A percentile compares a stretch with the other conserved stretches of the same genome.
Conservation (phyloP, 2,329 filamentous ascomycete genomes). For the Pezicula neosporulosa region DNA sequence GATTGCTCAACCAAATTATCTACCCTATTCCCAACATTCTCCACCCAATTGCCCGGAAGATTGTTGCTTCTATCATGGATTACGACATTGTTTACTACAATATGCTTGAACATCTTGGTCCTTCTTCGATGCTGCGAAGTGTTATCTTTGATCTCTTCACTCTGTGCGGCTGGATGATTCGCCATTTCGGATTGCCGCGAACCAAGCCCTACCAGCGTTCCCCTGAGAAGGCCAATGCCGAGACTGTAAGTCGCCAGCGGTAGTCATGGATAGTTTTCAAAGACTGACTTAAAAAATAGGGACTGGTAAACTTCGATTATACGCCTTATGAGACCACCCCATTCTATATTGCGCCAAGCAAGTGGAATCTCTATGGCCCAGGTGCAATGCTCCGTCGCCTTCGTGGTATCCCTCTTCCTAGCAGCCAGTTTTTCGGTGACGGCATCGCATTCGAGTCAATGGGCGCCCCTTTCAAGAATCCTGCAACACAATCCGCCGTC, state of each 20-base stretch:
- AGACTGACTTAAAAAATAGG: neutral
- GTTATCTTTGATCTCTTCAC: conserved; percentile 4
- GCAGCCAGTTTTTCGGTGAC: conserved; percentile 2
- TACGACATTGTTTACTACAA: conserved; percentile 7
- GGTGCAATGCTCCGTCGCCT: conserved; percentile 7
- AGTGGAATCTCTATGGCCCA: conserved; percentile 9
- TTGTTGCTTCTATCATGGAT: conserved; percentile 9
- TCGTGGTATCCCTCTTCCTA: conserved; percentile 5
- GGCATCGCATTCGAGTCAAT: conserved; percentile 10
- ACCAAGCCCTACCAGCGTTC: conserved; percentile 8
- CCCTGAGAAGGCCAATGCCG: conserved; percentile 2
- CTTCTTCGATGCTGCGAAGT: conserved; percentile 4
- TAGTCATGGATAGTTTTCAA: neutral
- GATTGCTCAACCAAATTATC: conserved; percentile 10
- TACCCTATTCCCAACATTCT: conserved; percentile 4
- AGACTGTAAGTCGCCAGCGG: conserved; percentile 1
- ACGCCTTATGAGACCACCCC: conserved; percentile 11
- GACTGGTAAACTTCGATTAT: conserved; percentile 5
- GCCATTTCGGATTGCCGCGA: conserved; percentile 3
- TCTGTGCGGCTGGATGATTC: conserved; percentile 7
- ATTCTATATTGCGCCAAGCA: conserved; percentile 9
- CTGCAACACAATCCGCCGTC: conserved; percentile 4
- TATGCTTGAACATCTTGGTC: conserved; percentile 7
- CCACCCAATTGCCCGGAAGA: conserved; percentile 6
- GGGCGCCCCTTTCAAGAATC: conserved; percentile 5